Evolutionary conservation across 345 rosid species (phyloP).

Genomic region (Bretschneidera sinensis): DNA sequence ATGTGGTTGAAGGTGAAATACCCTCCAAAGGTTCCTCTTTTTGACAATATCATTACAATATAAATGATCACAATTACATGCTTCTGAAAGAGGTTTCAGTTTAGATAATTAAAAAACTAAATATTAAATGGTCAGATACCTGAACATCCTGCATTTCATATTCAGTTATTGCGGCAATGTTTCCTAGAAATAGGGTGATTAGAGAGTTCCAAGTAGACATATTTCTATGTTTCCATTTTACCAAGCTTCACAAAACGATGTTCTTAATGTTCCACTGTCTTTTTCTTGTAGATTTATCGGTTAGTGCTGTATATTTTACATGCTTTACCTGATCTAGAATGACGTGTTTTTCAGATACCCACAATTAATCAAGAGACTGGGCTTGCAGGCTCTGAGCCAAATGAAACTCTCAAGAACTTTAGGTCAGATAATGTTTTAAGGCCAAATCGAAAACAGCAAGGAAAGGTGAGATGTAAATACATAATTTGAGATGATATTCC

Average conservation of each 20-base stretch:
- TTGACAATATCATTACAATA: no score
- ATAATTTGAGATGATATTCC: neutral
- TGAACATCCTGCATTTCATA: neutral
- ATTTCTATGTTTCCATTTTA: neutral
- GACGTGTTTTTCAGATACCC: constrained; percentile 42
- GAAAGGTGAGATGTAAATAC: constrained; percentile 44
- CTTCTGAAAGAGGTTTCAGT: neutral
- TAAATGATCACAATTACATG: neutral
- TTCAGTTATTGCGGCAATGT: neutral
- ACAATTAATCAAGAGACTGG: constrained; percentile 69
- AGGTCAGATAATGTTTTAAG: constrained; percentile 66
- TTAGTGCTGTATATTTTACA: neutral
- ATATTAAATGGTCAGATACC: neutral
- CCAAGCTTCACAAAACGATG: neutral
- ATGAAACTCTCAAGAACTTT: constrained; percentile 48
- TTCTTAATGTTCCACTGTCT: no score
- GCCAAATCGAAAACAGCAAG: constrained; percentile 58
- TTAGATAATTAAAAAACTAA: no score
- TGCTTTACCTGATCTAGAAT: neutral
- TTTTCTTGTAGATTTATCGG: neutral
- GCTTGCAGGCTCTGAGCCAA: constrained; percentile 57
- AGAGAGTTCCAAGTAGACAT: neutral
- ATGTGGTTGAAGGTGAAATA: neutral
- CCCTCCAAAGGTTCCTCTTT: neutral
- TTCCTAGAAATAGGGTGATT: neutral